Conservation (phyloP, 176 grass and related monocot species). For the Rhipidocladum racemiflorum region DNA sequence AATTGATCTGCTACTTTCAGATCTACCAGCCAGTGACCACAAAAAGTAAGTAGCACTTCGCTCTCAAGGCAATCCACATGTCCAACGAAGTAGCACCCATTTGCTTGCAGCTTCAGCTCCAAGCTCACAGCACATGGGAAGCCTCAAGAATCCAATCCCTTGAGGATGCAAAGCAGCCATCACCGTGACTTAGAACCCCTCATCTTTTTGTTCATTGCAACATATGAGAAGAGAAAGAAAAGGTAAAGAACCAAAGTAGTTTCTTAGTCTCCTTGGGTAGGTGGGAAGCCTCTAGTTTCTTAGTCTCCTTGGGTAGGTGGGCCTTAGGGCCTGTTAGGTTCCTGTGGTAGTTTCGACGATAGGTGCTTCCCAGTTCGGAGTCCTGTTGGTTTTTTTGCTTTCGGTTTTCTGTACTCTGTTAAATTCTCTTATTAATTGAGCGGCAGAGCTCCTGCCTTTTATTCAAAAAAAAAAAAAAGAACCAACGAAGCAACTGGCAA, state of each 20-base stretch:
- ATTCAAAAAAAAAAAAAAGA: too few relatives aligned
- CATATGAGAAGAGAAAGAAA: conserved; percentile 12
- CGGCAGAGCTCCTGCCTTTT: too few relatives aligned
- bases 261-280: too few relatives aligned
- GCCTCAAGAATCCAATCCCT: conserved; percentile 15
- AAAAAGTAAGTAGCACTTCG: conserved; percentile 30
- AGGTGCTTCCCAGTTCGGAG: too few relatives aligned
- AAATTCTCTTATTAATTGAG: too few relatives aligned
- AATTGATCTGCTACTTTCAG: conserved; percentile 36
- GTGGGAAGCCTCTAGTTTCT: too few relatives aligned
- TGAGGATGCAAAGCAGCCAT: conserved; percentile 59
- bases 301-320: too few relatives aligned
- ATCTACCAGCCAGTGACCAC: conserved; percentile 28
- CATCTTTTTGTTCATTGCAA: conserved; percentile 29
- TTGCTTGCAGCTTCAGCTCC: conserved; percentile 33
- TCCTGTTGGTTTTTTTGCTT: too few relatives aligned
- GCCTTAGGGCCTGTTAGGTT: too few relatives aligned
- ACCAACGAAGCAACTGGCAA: conserved; percentile 23
- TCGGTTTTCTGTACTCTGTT: too few relatives aligned
- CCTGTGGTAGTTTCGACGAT: too few relatives aligned
- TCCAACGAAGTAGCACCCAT: conserved; percentile 37
- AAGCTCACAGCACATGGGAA: conserved; percentile 23
- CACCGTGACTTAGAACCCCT: conserved; percentile 43
- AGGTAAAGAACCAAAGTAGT: conserved; percentile 16
- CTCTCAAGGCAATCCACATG: conserved; percentile 34